Percentiles rank a stretch among this genome's conserved stretches.
Evolutionary conservation across 352 stramenopile species (phyloP).

Genomic region (Phytopythium ostracodes): DNA sequence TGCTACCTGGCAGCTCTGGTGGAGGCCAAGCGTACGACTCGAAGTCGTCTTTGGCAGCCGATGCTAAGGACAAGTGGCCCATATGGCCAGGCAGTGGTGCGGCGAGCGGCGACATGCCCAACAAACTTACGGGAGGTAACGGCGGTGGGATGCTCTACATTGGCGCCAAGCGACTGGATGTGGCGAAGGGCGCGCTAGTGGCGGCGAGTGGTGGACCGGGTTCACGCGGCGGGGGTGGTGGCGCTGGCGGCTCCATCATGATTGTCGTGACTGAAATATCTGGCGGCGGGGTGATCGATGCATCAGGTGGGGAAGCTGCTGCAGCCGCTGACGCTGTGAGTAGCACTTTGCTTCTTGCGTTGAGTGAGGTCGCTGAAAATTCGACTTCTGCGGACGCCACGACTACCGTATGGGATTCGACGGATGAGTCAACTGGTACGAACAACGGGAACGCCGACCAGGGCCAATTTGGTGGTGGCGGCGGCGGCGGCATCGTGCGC

Average conservation of each 20-base stretch:
- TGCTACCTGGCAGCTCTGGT: constrained; percentile 48
- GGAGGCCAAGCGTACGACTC: constrained; percentile 43
- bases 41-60: constrained; percentile 4
- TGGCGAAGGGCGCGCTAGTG: constrained; percentile 39
- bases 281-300: constrained; percentile 56
- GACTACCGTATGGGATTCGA: background rate
- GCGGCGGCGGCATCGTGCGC: constrained; percentile 55
- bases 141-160: constrained; percentile 77
- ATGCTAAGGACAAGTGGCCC: constrained; percentile 30
- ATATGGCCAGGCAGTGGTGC: constrained; percentile 68
- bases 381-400: background rate
- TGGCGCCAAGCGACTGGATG: constrained; percentile 36
- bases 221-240: constrained; percentile 61
- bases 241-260: constrained; percentile 60
- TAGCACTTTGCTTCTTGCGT: constrained; percentile 5
- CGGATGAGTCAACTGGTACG: background rate
- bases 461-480: constrained; percentile 48
- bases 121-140: constrained; percentile 51
- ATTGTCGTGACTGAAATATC: constrained; percentile 53
- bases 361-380: constrained; percentile 9
- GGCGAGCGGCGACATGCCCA: constrained; percentile 39
- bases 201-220: constrained; percentile 50
- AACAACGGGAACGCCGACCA: constrained; percentile 8
- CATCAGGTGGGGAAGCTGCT: constrained; percentile 42
- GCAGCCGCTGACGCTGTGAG: constrained; percentile 14